Conservation (phyloP, 179 eudicot species). For the Beta corolliflora region DNA sequence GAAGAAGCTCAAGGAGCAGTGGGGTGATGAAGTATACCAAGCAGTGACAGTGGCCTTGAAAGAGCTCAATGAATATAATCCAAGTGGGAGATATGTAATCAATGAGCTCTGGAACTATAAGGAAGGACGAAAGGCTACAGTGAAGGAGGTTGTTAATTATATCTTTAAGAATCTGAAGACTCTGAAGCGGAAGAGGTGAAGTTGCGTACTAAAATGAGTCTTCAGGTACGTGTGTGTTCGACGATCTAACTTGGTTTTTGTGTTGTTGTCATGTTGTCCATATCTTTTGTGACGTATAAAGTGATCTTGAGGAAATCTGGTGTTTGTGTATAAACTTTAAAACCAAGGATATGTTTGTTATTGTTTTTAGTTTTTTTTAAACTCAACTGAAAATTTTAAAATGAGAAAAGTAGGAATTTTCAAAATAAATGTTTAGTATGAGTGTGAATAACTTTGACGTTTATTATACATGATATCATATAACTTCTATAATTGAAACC, state of each 20-base stretch:
- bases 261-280: neutral
- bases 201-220: neutral
- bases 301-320: too few relatives aligned
- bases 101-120: slow-evolving; percentile 53
- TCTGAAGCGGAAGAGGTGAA: slow-evolving; percentile 42
- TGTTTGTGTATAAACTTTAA: too few relatives aligned
- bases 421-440: too few relatives aligned
- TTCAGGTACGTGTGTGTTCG: slow-evolving; percentile 21
- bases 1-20: slow-evolving; percentile 39
- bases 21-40: slow-evolving; percentile 47
- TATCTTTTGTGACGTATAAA: too few relatives aligned
- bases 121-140: slow-evolving; percentile 51
- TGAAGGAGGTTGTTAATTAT: slow-evolving; percentile 46
- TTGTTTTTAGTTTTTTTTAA: too few relatives aligned
- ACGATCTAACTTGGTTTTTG: neutral
- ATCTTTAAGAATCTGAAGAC: slow-evolving; percentile 35
- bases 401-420: too few relatives aligned
- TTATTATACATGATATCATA: too few relatives aligned
- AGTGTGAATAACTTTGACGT: too few relatives aligned
- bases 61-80: slow-evolving; percentile 64
- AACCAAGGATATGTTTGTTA: too few relatives aligned
- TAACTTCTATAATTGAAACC: too few relatives aligned
- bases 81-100: slow-evolving; percentile 53
- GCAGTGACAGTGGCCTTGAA: slow-evolving; percentile 48
- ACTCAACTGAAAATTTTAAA: too few relatives aligned